phyloP scores from a whole-genome alignment of 257 asterid species.

The Avicennia marina region DNA sequence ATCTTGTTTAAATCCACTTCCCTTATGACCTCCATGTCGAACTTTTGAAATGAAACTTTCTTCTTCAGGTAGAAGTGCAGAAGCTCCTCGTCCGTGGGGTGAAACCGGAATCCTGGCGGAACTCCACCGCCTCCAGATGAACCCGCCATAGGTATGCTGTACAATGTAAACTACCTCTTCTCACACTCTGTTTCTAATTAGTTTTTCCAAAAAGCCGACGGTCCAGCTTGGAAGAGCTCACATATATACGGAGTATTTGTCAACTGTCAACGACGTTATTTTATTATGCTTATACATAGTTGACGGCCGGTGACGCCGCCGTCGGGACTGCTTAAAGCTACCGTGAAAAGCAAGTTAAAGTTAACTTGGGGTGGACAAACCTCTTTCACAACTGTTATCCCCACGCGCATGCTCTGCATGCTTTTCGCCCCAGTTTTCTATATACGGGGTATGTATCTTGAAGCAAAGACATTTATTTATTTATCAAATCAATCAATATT shows the following conservation, averaged over 20 bases:
- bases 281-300: constrained; percentile 38
- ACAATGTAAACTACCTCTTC: not conserved
- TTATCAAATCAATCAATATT: no score
- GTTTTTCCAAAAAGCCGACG: not conserved
- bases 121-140: constrained; percentile 69
- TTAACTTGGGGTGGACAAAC: no score
- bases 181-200: not conserved
- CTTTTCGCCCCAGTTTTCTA: no score
- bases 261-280: constrained; percentile 28
- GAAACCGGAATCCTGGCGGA: constrained; percentile 92
- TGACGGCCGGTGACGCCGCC: constrained; percentile 94
- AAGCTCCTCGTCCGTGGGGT: constrained; percentile 94
- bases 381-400: no score
- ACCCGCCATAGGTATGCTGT: constrained; percentile 17
- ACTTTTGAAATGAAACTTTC: constrained; percentile 76
- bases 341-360: constrained; percentile 45
- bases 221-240: not conserved
- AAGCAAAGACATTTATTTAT: no score
- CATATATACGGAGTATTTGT: constrained; percentile 1
- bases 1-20: constrained; percentile 84
- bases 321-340: constrained; percentile 65
- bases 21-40: constrained; percentile 88
- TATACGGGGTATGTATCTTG: no score
- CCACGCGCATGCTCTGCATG: no score
- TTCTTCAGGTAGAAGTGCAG: constrained; percentile 85